Evolutionary conservation across 2,329 filamentous ascomycete species (phyloP).

Genomic region (Trichophyton benhamiae): DNA sequence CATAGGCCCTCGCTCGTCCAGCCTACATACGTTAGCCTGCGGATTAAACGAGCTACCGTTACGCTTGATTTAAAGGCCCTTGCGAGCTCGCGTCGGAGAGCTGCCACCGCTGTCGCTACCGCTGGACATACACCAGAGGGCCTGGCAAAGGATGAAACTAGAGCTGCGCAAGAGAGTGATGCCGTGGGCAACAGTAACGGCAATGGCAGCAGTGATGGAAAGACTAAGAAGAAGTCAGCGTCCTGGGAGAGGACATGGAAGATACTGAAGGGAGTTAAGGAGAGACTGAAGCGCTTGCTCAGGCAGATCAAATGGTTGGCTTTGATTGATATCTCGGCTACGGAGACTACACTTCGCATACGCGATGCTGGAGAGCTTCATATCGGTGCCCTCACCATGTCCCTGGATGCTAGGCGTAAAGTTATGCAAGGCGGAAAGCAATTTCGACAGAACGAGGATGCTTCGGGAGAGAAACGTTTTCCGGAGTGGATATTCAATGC

Average conservation of each 20-base stretch:
- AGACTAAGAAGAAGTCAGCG: neutral
- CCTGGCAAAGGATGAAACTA: constrained; percentile 3
- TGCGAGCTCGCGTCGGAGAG: constrained; percentile 8
- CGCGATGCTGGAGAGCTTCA: constrained; percentile 74
- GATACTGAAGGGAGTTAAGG: constrained; percentile 64
- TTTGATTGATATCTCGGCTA: constrained; percentile 77
- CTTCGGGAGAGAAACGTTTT: constrained; percentile 53
- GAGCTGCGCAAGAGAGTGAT: neutral
- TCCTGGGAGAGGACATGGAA: constrained; percentile 65
- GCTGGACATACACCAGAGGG: constrained; percentile 7
- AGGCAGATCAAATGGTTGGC: constrained; percentile 77
- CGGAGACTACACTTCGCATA: constrained; percentile 64
- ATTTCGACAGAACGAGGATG: constrained; percentile 65
- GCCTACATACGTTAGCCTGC: constrained; percentile 89
- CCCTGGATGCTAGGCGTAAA: constrained; percentile 81
- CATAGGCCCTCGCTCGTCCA: constrained; percentile 94
- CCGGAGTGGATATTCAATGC: constrained; percentile 89
- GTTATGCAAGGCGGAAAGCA: constrained; percentile 82
- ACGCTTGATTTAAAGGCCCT: constrained; percentile 61
- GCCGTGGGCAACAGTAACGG: neutral
- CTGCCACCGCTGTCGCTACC: neutral
- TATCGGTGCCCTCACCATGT: constrained; percentile 69
- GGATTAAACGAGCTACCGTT: constrained; percentile 71
- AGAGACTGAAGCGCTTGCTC: constrained; percentile 75
- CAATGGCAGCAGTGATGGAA: neutral